Evolutionary conservation across 177 flowering plant species (phyloP), one percentile per base, ranked within the genome.

Genomic region (Vitis hybrid): DNA sequence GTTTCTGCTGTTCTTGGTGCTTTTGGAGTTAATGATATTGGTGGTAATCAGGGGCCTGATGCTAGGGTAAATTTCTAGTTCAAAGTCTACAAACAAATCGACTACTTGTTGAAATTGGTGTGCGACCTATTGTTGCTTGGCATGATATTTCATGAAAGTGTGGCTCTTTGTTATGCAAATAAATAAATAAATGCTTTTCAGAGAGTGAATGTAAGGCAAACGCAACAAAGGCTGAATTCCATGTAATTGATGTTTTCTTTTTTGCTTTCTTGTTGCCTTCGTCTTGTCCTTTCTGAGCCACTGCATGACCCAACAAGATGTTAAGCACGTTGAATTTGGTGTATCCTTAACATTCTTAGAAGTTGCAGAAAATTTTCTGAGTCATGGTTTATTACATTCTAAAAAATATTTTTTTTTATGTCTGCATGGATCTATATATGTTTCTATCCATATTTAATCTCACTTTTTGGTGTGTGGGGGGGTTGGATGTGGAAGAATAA

Each of bases 1-100:
- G 77, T 92, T 20, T 89, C 97, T 18, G 88, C 93, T 67, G 87
- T 92, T 70, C 90, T 92, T 30, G 80, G 84, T 66, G 88, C 97
- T 71, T 70, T 92, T 74, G 94, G 97, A 74, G 49, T 86, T 21
- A n/a, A 82, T 63, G 76, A 76, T 69, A 6, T 56, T 53, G 88
- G 75, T 73, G 78, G 83, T 61, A 68, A 65, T 78, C 87, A 81
- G 74, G 90, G 83, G 70, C 76, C 73, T 61, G 80, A 79, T 67
- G 65, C 74, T 60, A 74, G 86, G 89, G 94, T 87, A 85, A 77
- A 51, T 72, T 70, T 67, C 35, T 12, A 21, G 49, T 58, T 70
- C 41, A 27, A 18, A 13, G 4, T 51, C 65, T 56, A 48, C 15
- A 27, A n/a, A 54, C 61, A 63, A 7, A 58, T 30, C 48, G 7